Evolutionary conservation across 1,139 yeast species (phyloP), one percentile per base, ranked within the genome.

Genomic region (Schwanniomyces etchellsii): DNA sequence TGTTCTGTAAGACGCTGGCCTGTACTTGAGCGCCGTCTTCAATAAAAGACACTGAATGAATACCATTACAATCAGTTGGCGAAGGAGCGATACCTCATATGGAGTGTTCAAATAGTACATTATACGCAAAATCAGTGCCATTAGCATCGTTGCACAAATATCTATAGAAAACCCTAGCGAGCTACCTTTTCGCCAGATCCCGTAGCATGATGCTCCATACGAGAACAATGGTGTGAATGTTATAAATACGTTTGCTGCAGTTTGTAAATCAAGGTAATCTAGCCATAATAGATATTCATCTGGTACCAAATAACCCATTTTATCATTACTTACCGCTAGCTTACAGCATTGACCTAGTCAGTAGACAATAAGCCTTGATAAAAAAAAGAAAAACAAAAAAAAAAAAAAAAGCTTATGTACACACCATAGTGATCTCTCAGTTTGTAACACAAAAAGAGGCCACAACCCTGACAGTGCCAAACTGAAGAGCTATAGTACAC

Each of bases 121-220:
- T 14, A 88, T 77, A 39, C 94, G 67, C 26, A 86, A 57, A 4
- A 80, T 74, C 28, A 86, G 74, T 1, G 95, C 82, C 44, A 85
- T 67, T 37, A 88, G 55, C 95, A 88, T 86, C 7, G 95, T 84
- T 11, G 89, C 91, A 57, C 96, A 88, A 10, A 88, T 82, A 53
- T 88, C 96, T 14, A 86, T 65, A 5, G 93, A 80, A 50, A 86
- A 86, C 17, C 96, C 96, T 20, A 73, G 66, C 2, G 91, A 74
- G 1, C 88, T 70, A 48, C 76, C 64, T 26, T 74, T 71, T 30
- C 68, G 62, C 43, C 77, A 70, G 11, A 88, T 85, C 38, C 83
- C 70, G 33, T 76, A 62, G 26, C 88, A 74, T 0, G 96, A 85
- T 15, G 93, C 75, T 2, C 95, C 94, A 48, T 88, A 88, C 5